Conservation (phyloP, 164 flowering plant genomes). For the Chloranthus sessilifolius region DNA sequence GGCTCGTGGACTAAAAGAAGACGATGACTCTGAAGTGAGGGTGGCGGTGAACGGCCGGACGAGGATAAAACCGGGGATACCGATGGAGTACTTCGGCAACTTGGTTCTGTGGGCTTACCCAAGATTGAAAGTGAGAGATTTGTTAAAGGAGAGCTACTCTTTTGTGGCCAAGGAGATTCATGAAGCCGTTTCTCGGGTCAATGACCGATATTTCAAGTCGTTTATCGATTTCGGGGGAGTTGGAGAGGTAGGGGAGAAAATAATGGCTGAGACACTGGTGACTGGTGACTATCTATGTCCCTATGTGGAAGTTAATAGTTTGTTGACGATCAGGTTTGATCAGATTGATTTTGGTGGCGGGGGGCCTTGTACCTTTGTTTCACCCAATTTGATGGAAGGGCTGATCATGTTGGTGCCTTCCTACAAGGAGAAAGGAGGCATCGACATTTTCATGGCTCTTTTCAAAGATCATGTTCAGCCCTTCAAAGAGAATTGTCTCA, state of each 20-base stretch:
- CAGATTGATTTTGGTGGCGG: constrained; percentile 18
- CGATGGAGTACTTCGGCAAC: constrained; percentile 14
- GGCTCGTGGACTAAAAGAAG: constrained; percentile 11
- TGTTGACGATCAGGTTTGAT: constrained; percentile 11
- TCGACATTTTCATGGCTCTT: constrained; percentile 7
- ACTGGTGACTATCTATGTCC: constrained; percentile 1
- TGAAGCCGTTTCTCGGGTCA: constrained; percentile 7
- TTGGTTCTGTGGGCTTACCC: constrained; percentile 16
- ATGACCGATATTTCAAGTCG: constrained; percentile 14
- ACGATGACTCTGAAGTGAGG: constrained; percentile 17
- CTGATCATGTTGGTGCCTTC: constrained; percentile 12
- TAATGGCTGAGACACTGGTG: neutral
- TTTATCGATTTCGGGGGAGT: constrained; percentile 15
- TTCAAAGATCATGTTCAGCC: neutral
- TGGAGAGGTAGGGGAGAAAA: constrained; percentile 1
- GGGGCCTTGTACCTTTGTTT: constrained; percentile 10
- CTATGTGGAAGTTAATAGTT: constrained; percentile 15
- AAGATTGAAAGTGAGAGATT: constrained; percentile 8
- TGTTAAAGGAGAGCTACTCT: constrained; percentile 4
- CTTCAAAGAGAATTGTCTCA: neutral
- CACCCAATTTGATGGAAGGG: constrained; percentile 11
- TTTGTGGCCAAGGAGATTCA: constrained; percentile 9
- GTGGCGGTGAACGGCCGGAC: constrained; percentile 25
- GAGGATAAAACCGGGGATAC: constrained; percentile 11
- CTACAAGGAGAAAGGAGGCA: constrained; percentile 11